Percentiles rank a stretch among this genome's conserved stretches.
Conservation (phyloP, 1,284 basidiomycete genomes). For the Apiotrichum porosum region DNA sequence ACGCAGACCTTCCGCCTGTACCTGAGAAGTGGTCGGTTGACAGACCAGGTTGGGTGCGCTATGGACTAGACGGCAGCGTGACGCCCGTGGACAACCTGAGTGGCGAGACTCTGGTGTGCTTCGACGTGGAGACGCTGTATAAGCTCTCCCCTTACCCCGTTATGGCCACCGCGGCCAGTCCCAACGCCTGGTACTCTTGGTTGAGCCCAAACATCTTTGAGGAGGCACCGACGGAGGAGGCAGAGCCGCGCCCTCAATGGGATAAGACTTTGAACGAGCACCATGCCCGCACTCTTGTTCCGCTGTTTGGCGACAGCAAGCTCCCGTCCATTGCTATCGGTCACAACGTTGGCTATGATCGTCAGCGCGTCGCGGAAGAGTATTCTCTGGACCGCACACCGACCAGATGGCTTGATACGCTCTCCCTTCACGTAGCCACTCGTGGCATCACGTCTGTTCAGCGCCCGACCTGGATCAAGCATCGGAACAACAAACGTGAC, state of each 20-base stretch:
- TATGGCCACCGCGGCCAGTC: slow-evolving; percentile 83
- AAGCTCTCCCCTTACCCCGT: slow-evolving; percentile 73
- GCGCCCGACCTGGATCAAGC: slow-evolving; percentile 84
- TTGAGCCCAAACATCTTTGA: slow-evolving; percentile 87
- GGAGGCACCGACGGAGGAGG: slow-evolving; percentile 22
- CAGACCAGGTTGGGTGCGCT: slow-evolving; percentile 84
- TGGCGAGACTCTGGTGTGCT: slow-evolving; percentile 69
- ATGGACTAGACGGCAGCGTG: slow-evolving; percentile 48
- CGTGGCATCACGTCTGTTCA: slow-evolving; percentile 94
- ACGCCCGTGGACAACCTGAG: slow-evolving; percentile 46
- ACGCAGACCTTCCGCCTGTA: slow-evolving; percentile 56
- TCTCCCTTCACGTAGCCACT: slow-evolving; percentile 90
- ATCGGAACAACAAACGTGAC: slow-evolving; percentile 54
- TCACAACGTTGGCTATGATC: slow-evolving; percentile 94
- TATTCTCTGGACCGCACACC: slow-evolving; percentile 66
- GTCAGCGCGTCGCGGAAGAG: slow-evolving; percentile 77
- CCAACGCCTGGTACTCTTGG: slow-evolving; percentile 91
- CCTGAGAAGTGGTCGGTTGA: slow-evolving; percentile 67
- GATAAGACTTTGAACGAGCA: slow-evolving; percentile 21
- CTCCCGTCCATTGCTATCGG: slow-evolving; percentile 70
- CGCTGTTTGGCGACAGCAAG: slow-evolving; percentile 28
- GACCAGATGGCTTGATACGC: slow-evolving; percentile 88
- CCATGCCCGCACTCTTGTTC: slow-evolving; percentile 39
- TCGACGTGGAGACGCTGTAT: slow-evolving; percentile 94
- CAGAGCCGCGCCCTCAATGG: slow-evolving; percentile 17